Conservation (phyloP, 192 early-diverging fungal genomes). For the Pilaira anomala region DNA sequence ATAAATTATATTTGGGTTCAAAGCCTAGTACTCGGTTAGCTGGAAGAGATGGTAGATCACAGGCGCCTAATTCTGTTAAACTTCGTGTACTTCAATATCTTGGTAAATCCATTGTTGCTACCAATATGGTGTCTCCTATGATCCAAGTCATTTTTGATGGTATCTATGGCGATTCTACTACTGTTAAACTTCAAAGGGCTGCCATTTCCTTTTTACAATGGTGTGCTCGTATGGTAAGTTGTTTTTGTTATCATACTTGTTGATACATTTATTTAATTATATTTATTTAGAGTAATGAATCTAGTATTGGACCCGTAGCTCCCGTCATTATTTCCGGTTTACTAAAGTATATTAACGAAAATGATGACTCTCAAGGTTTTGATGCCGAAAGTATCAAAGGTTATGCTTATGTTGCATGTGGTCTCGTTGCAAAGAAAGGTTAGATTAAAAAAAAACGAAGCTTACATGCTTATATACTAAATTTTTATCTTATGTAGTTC, state of each 20-base stretch:
- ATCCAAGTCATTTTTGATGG: constrained; percentile 76
- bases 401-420: constrained; percentile 82
- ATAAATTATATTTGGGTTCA: constrained; percentile 36
- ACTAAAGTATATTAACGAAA: constrained; percentile 57
- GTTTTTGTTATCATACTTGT: not conserved
- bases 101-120: constrained; percentile 61
- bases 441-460: not conserved
- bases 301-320: constrained; percentile 59
- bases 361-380: constrained; percentile 28
- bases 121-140: constrained; percentile 66
- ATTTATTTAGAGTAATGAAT: constrained; percentile 41
- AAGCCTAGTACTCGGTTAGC: constrained; percentile 11
- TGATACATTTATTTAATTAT: not conserved
- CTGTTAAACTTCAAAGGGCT: constrained; percentile 61
- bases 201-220: constrained; percentile 88
- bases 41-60: constrained; percentile 20
- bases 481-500: constrained; percentile 44
- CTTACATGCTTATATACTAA: not conserved
- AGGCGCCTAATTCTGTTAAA: constrained; percentile 56
- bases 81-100: constrained; percentile 59
- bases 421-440: constrained; percentile 73
- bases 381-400: constrained; percentile 69
- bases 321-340: constrained; percentile 69
- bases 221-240: constrained; percentile 71
- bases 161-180: constrained; percentile 73